phyloP scores from a whole-genome alignment of 495 filamentous ascomycete species.

The Trichoderma virens region DNA sequence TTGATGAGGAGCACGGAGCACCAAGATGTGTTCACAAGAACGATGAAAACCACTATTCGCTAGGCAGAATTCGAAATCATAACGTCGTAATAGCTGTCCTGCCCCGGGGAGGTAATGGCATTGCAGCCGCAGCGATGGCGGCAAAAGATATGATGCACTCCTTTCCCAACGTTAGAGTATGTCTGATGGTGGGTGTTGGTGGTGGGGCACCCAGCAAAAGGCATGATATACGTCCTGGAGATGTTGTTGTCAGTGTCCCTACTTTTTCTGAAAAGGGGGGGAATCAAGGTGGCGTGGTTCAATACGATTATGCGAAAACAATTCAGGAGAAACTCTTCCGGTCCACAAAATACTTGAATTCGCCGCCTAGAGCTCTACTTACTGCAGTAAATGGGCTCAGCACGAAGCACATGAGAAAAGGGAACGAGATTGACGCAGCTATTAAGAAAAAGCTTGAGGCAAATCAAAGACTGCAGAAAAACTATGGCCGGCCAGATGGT shows the following conservation, averaged over 20 bases:
- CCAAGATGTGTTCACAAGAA: background rate
- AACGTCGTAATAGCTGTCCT: conserved; percentile 35
- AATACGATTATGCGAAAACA: no score
- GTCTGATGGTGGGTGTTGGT: conserved; percentile 42
- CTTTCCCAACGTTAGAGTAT: conserved; percentile 34
- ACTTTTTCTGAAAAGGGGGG: no score
- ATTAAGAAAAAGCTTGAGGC: no score
- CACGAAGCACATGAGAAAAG: no score
- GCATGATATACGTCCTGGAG: conserved; percentile 26
- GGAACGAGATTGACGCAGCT: no score
- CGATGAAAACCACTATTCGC: conserved; percentile 30
- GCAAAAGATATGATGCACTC: conserved; percentile 27
- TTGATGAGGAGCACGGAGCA: conserved; percentile 36
- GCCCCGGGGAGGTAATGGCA: conserved; percentile 33
- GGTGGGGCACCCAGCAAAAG: conserved; percentile 29
- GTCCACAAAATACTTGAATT: no score
- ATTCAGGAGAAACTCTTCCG: no score
- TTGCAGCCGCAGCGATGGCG: conserved; percentile 20
- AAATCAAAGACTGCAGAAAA: no score
- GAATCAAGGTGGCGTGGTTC: no score
- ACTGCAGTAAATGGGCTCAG: no score
- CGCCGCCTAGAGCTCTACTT: no score
- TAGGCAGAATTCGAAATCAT: conserved; percentile 36
- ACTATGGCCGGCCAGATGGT: no score
- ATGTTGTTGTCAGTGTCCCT: conserved; percentile 20